Conservation (phyloP, 2,329 filamentous ascomycete genomes). For the Cladorrhinum sp. region DNA sequence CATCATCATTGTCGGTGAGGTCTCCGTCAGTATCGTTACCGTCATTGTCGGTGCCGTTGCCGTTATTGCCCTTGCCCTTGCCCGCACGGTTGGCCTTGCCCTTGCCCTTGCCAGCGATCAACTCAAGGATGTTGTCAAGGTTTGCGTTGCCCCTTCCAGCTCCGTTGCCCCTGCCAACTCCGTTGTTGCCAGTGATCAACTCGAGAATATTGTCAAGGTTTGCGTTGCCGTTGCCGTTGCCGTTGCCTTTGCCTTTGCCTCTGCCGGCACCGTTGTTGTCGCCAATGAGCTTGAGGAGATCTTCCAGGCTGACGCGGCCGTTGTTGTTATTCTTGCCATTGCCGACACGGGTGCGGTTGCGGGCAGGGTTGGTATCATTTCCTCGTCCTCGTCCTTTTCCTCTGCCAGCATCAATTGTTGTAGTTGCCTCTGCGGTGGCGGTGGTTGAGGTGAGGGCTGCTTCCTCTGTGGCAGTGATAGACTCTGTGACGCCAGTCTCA, state of each 20-base stretch:
- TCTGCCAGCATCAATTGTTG: neutral
- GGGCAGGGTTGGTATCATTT: neutral
- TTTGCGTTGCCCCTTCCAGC: neutral
- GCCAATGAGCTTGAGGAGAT: conserved; percentile 2
- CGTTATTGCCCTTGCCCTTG: neutral
- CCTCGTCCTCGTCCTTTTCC: neutral
- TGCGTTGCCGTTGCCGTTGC: neutral
- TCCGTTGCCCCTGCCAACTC: neutral
- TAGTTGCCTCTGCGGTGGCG: neutral
- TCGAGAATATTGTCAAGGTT: conserved; percentile 1
- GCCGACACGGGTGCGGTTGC: neutral
- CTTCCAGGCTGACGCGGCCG: neutral
- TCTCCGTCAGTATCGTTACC: neutral
- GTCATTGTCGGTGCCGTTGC: conserved; percentile 5
- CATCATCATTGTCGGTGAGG: neutral
- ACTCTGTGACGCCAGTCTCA: neutral
- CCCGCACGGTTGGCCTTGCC: neutral
- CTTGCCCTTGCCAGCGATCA: conserved; percentile 8
- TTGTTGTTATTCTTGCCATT: conserved; percentile 1
- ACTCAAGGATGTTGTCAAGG: no score
- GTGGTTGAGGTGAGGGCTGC: neutral
- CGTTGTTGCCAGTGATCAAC: neutral
- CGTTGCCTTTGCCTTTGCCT: neutral
- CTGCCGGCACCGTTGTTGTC: neutral
- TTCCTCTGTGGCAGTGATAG: neutral